Evolutionary conservation across 306 rosid species (phyloP).

Genomic region (Malus asiatica): DNA sequence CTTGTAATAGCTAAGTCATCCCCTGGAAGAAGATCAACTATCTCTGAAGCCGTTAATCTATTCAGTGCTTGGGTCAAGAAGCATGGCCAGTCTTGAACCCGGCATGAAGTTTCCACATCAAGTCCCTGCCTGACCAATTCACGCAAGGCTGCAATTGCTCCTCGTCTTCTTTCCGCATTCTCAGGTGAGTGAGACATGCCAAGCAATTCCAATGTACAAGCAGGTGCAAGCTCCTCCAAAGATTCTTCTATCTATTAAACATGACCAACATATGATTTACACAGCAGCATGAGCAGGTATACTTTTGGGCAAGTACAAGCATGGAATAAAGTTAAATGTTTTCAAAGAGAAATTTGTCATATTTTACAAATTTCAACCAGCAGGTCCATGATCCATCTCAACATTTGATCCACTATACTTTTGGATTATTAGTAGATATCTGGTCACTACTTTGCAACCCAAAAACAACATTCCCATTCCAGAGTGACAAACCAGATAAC

Average conservation of each 20-base stretch:
- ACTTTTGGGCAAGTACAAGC: neutral
- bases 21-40: slow-evolving; percentile 94
- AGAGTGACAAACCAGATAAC: neutral
- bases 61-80: slow-evolving; percentile 75
- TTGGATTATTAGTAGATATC: neutral
- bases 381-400: neutral
- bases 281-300: neutral
- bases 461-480: neutral
- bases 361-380: neutral
- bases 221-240: slow-evolving; percentile 97
- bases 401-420: neutral
- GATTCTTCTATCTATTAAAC: slow-evolving; percentile 85
- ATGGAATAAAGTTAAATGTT: neutral
- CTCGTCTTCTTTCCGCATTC: slow-evolving; percentile 71
- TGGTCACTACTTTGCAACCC: neutral
- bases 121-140: slow-evolving; percentile 95
- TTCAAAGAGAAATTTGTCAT: too few relatives aligned
- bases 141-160: slow-evolving; percentile 90
- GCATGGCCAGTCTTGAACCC: slow-evolving; percentile 88
- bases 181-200: slow-evolving; percentile 62
- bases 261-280: slow-evolving; percentile 9
- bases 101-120: slow-evolving; percentile 79
- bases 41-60: slow-evolving; percentile 70
- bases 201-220: slow-evolving; percentile 86
- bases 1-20: slow-evolving; percentile 62